These are phyloP conservation scores for Backusella tuberculispora DNA, from an alignment of 192 early-diverging fungal genomes.

Conservation along the genomic window DNA sequence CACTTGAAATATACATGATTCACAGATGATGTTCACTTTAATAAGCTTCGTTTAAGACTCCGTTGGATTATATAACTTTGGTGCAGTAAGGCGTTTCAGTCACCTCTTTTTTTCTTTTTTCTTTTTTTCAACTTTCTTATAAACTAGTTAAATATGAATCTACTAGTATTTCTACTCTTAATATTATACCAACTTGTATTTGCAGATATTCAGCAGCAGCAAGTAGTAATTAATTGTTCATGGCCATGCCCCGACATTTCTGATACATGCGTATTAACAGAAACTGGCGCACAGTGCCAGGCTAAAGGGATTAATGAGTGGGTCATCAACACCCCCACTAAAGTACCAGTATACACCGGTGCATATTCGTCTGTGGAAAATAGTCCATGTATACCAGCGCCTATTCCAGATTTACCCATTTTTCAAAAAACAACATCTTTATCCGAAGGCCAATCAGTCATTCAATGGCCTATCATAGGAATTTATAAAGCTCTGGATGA, in stretches of 20 bases:
- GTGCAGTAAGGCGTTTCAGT: not conserved
- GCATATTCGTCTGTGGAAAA: not conserved
- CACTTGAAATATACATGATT: not conserved
- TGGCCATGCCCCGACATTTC: slow-evolving; percentile 26
- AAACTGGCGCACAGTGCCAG: not conserved
- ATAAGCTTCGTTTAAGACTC: not conserved
- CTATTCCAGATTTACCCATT: not conserved
- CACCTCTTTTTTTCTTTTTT: not conserved
- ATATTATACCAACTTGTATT: not conserved
- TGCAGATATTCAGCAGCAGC: not conserved
- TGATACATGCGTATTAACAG: slow-evolving; percentile 6
- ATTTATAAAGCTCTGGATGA: not conserved
- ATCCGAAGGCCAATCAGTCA: not conserved
- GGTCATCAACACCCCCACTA: not conserved
- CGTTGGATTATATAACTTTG: not conserved
- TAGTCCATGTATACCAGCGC: slow-evolving; percentile 4
- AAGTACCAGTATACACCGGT: not conserved
- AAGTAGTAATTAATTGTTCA: slow-evolving; percentile 21
- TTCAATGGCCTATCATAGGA: not conserved
- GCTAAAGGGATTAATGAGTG: not conserved
- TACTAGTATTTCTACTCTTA: not conserved
- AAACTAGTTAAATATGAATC: not conserved
- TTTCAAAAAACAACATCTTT: not conserved
- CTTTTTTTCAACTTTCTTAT: not conserved
- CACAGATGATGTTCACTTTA: not conserved